phyloP scores from a whole-genome alignment of 208 protist genomes.

The Spironucleus salmonicida region DNA sequence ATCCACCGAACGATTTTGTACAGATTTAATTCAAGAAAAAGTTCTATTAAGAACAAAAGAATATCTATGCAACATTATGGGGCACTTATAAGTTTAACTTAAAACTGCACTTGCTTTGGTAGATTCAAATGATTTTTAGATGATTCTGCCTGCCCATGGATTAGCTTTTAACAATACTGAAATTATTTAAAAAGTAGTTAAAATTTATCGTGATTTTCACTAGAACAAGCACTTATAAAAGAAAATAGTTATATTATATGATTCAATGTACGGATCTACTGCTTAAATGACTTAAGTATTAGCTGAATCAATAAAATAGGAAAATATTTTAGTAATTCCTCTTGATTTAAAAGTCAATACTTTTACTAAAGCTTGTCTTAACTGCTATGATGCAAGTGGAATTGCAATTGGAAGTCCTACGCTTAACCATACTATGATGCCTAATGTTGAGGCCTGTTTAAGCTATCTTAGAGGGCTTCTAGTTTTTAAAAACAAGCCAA shows the following conservation, averaged over 20 bases:
- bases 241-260: no score
- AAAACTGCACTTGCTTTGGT: no score
- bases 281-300: no score
- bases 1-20: background rate
- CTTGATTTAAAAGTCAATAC: background rate
- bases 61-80: background rate
- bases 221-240: no score
- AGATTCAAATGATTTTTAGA: no score
- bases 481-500: background rate
- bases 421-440: conserved; percentile 1
- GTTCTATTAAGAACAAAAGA: background rate
- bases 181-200: no score
- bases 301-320: no score
- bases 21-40: background rate
- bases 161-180: no score
- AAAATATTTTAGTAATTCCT: no score
- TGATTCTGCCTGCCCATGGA: no score
- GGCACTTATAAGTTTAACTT: background rate
- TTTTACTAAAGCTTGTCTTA: background rate
- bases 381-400: background rate
- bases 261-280: no score
- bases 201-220: no score
- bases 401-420: conserved; percentile 5
- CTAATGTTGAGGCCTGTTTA: background rate
- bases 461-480: background rate